Conservation (phyloP, 495 filamentous ascomycete species). For the Entonaema liquescens region DNA sequence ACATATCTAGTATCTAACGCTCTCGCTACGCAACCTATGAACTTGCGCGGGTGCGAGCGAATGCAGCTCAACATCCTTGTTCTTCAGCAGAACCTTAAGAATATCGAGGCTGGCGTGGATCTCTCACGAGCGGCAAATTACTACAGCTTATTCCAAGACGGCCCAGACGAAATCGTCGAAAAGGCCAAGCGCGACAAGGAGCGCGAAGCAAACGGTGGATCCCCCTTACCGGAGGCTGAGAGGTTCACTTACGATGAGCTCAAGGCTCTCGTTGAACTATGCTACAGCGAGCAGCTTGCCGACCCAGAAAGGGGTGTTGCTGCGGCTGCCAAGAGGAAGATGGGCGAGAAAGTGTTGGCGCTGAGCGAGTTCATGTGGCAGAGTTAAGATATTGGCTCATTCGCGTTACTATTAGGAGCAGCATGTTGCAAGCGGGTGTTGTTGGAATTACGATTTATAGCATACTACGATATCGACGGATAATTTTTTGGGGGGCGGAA, state of each 20-base stretch:
- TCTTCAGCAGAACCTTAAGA: conserved; percentile 93
- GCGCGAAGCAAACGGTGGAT: conserved; percentile 46
- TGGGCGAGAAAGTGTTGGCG: conserved; percentile 76
- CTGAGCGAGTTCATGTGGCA: conserved; percentile 86
- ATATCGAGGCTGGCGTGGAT: conserved; percentile 77
- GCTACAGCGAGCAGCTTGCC: conserved; percentile 80
- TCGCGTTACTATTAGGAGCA: background rate
- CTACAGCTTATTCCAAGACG: conserved; percentile 80
- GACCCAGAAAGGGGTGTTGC: conserved; percentile 77
- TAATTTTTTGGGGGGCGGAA: background rate
- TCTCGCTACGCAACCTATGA: conserved; percentile 72
- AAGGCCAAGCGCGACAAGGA: conserved; percentile 65
- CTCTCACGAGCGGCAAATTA: conserved; percentile 77
- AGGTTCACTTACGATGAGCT: conserved; percentile 84
- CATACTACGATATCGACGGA: background rate
- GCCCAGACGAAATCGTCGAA: conserved; percentile 73
- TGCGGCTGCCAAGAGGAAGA: conserved; percentile 73
- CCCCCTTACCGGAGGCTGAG: conserved; percentile 48
- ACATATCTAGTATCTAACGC: conserved; percentile 72
- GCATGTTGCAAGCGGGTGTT: background rate
- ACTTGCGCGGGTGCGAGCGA: conserved; percentile 75
- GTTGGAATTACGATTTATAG: background rate
- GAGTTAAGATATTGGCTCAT: conserved; percentile 41
- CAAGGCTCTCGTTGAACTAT: conserved; percentile 83
- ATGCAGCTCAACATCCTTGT: conserved; percentile 93